Base-by-base conservation (phyloP, 2,329 filamentous ascomycete species). In the Plectosphaerella cucumerina region DNA sequence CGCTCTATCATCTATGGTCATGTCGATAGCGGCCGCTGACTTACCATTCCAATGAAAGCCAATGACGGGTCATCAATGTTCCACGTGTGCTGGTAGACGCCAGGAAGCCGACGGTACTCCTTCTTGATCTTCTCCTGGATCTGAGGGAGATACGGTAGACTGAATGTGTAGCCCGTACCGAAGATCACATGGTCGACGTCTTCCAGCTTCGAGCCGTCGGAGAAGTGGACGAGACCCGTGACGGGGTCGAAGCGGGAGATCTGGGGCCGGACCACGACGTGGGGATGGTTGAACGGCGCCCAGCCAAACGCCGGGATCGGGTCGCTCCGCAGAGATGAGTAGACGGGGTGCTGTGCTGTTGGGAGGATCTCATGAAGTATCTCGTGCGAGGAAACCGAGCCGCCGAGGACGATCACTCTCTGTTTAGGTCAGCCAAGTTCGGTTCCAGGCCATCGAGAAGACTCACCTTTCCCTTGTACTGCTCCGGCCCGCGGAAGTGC, bases 121-220 rank as follows among this genome's bases (percentile, higher is more conserved):
- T 60, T 60, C 20, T 51, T 73, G 51, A 77, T 76, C 15, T 70
- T 63, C 22, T 75, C 65, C 26, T 72, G 66, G 1, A 82, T 67
- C 2, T 74, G 57, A 0, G 75, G 73, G 6, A 81, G 58, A 58
- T 79, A 84, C 0, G 78, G 80, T 0, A 83, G 62, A 2, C 76
- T 78, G 73, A 80, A 84, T 0, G 73, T 74, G 58, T 82, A 84
- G 0, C 81, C 81, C 0, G 81, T 85, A 4, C 77, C 81, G 50
- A 84, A 82, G 39, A 85, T 75, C 23, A 85, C 70, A 48, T 78
- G 63, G 55, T 85, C 80, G 9, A 84, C 73, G 5, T 75, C 67
- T 1, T 72, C 60, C 0, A 80, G 62, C 0, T 58, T 66, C 0
- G 72, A 72, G 0, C 78, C 78, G 47, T 84, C 78, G 43, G 72